These are phyloP conservation scores for Sanghuangporus sanghuang DNA, from an alignment of 1,284 basidiomycete species.

Conservation along the genomic window DNA sequence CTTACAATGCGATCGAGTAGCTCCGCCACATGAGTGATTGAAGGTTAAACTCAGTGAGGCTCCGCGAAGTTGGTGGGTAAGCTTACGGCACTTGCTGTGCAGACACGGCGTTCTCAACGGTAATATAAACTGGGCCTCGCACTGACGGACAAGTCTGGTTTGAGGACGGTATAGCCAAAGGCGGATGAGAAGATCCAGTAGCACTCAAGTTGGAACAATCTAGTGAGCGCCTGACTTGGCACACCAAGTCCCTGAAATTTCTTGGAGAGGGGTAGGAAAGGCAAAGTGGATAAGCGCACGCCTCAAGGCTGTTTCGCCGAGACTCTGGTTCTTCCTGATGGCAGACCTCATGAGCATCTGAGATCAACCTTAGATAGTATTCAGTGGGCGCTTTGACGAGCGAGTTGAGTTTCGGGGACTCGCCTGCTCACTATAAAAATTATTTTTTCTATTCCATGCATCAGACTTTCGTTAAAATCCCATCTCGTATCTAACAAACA, in stretches of 20 bases:
- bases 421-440: neutral
- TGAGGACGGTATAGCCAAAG: neutral
- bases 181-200: neutral
- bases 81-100: neutral
- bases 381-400: neutral
- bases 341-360: neutral
- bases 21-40: neutral
- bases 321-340: neutral
- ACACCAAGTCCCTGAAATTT: no score
- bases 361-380: neutral
- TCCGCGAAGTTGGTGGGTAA: slow-evolving; percentile 2
- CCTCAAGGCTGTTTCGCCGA: neutral
- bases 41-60: slow-evolving; percentile 8
- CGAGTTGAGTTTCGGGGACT: neutral
- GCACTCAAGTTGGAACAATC: neutral
- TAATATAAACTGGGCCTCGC: neutral
- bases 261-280: neutral
- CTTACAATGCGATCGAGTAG: neutral
- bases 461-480: no score
- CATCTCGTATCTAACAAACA: no score
- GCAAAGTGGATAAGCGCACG: neutral
- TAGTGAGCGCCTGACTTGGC: no score
- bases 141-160: no score
- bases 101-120: neutral
- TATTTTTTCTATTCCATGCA: no score